These are phyloP conservation scores for Parmelia sp. DNA, from an alignment of 495 filamentous ascomycete species.

Conservation along the genomic window DNA sequence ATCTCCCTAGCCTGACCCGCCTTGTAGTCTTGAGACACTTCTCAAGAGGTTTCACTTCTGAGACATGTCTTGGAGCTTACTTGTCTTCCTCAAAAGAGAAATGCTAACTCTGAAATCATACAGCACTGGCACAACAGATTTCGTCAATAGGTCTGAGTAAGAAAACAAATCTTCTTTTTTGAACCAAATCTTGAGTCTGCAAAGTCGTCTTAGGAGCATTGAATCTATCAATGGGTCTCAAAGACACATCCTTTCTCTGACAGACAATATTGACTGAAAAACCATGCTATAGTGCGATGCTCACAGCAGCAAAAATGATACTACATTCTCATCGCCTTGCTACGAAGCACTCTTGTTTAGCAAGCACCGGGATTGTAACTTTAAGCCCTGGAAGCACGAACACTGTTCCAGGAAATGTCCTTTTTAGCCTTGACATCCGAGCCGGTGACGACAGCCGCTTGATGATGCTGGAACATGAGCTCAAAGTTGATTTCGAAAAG, in stretches of 20 bases:
- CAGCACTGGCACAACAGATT: slow-evolving; percentile 70
- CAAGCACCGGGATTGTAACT: slow-evolving; percentile 65
- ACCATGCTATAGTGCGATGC: slow-evolving; percentile 37
- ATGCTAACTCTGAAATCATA: too few relatives aligned
- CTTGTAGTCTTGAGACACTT: too few relatives aligned
- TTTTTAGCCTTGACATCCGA: slow-evolving; percentile 68
- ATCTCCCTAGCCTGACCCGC: too few relatives aligned
- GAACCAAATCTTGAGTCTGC: background rate
- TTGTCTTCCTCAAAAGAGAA: too few relatives aligned
- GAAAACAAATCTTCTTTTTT: background rate
- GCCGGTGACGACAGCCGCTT: slow-evolving; percentile 53
- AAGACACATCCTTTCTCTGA: too few relatives aligned
- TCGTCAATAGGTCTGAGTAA: slow-evolving; percentile 42
- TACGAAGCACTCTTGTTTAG: slow-evolving; percentile 48
- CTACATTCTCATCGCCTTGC: slow-evolving; percentile 58
- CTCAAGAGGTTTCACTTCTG: too few relatives aligned
- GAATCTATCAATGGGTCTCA: too few relatives aligned
- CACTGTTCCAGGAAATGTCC: slow-evolving; percentile 64
- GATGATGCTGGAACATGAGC: slow-evolving; percentile 46
- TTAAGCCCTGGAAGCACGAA: slow-evolving; percentile 64
- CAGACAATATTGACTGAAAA: slow-evolving; percentile 23
- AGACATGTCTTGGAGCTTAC: too few relatives aligned
- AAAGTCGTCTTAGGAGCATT: background rate
- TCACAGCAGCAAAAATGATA: slow-evolving; percentile 63
- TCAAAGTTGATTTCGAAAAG: slow-evolving; percentile 48